Base-by-base conservation (phyloP, 1,139 yeast genomes). In the Nematodospora anomalae region DNA sequence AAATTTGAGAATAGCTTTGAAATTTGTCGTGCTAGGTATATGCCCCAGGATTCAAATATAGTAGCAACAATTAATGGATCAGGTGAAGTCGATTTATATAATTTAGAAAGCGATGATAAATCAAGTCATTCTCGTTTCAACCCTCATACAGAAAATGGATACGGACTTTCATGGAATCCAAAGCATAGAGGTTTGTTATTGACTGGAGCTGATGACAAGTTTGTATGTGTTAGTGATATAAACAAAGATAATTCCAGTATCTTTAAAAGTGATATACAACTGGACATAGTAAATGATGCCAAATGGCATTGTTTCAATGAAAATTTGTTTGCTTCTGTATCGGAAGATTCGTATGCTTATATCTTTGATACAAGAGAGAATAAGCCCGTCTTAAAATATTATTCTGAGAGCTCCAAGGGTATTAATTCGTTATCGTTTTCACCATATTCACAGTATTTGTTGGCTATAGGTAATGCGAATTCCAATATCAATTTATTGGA, bases 11-110 rank as follows among this genome's bases (percentile, higher is more conserved):
- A 73, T 46, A 54, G 57, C 22, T 60, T 72, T 64, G 95, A 85
- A 54, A 79, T 90, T 38, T 87, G 89, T 53, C 71, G 90, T 46
- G 96, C 96, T 4, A 75, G 96, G 30, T 80, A 77, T 53, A 79
- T 83, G 76, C 96, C 96, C 0, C 83, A 79, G 47, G 74, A 82
- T 47, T 70, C 86, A 3, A 72, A 68, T 29, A 58, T 79, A 0
- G 74, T 89, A 10, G 92, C 95, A 3, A 80, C 96, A 0, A 81
- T 89, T 47, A 80, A 84, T 44, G 95, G 90, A 1, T 59, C 62
- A 3, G 97, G 98, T 16, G 78, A 74, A 33, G 78, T 84, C 1
- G 80, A 71, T 45, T 58, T 90, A n/a, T 87, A 84, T 58, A 75
- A 81, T 46, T 67, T 61, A 23, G 76, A 36, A 55, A 59, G 50